These are phyloP conservation scores for Vachellia collinsii DNA, from an alignment of 306 rosid genomes.

Conservation along the genomic window DNA sequence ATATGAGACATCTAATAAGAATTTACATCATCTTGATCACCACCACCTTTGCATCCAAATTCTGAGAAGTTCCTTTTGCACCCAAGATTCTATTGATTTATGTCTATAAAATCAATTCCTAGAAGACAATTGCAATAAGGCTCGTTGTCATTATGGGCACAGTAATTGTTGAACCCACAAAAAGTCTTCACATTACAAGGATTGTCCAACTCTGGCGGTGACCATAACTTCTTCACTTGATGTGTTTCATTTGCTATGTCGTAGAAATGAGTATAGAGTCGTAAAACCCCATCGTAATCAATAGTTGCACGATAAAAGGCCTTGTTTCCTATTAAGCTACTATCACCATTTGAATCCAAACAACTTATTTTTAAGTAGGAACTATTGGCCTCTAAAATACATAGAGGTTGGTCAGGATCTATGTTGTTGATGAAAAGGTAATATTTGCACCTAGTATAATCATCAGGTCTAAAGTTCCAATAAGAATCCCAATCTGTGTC, in stretches of 20 bases:
- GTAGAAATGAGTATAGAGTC: neutral
- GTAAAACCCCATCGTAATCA: conserved; percentile 32
- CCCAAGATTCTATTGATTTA: conserved; percentile 12
- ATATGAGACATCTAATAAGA: conserved; percentile 12
- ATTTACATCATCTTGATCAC: neutral
- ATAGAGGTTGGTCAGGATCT: too few relatives aligned
- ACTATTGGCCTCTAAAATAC: neutral
- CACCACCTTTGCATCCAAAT: neutral
- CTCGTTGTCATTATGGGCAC: conserved; percentile 6
- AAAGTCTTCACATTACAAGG: neutral
- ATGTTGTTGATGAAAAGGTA: too few relatives aligned
- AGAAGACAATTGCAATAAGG: conserved; percentile 13
- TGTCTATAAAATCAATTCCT: conserved; percentile 24
- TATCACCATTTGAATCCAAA: too few relatives aligned
- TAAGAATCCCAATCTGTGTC: too few relatives aligned
- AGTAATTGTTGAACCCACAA: conserved; percentile 40
- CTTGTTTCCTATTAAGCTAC: too few relatives aligned
- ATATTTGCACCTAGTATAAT: too few relatives aligned
- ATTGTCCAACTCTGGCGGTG: rapidly evolving
- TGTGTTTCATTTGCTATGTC: neutral
- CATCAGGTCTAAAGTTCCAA: too few relatives aligned
- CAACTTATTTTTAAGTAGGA: too few relatives aligned
- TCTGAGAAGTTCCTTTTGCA: neutral
- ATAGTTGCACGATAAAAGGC: neutral
- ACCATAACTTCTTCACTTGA: neutral